Evolutionary conservation across 2,329 filamentous ascomycete species (phyloP), one percentile per base, ranked within the genome.

Genomic region (Dactylella cylindrospora): DNA sequence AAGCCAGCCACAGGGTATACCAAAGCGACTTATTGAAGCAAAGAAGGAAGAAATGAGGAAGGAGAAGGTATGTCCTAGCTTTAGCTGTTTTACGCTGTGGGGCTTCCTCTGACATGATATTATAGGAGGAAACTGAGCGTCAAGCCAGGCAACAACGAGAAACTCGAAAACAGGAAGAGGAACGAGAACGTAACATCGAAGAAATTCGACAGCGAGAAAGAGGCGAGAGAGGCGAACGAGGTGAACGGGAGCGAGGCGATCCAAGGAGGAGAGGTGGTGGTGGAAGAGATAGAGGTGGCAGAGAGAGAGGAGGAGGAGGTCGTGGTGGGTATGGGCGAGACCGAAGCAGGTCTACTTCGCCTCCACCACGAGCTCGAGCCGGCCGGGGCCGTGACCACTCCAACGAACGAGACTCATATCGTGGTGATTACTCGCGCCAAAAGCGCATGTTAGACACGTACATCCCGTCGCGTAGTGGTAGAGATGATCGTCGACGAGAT

Each of bases 11-110:
- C 86, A 93, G 71, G 93, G 93, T 50, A 90, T 98, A 9, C 91
- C 93, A 0, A 91, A 95, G 73, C 90, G 96, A 73, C 78, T 98
- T 33, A 76, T 98, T 2, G 93, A 98, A 72, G 90, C 91, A 0
- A 98, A 98, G 78, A 98, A 97, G 75, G 76, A 88, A 36, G 93
- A 98, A 74, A 77, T 98, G 40, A 88, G 93, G 65, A 89, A 96
- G 74, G 90, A 96, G 74, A 95, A 95, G 84, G 91, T 94, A 72
- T 26, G 71, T 32, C 26, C 40, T n/a, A n/a, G n/a, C n/a, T n/a
- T n/a, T n/a, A n/a, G n/a, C n/a, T 13, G 1, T n/a, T 20, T 20
- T 28, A 10, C n/a, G n/a, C n/a, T n/a, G n/a, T n/a, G n/a, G n/a
- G n/a, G n/a, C n/a, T n/a, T n/a, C n/a, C n/a, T n/a, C n/a, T n/a